Conservation (phyloP, 2,329 filamentous ascomycete genomes). For the Penicillium sp. region DNA sequence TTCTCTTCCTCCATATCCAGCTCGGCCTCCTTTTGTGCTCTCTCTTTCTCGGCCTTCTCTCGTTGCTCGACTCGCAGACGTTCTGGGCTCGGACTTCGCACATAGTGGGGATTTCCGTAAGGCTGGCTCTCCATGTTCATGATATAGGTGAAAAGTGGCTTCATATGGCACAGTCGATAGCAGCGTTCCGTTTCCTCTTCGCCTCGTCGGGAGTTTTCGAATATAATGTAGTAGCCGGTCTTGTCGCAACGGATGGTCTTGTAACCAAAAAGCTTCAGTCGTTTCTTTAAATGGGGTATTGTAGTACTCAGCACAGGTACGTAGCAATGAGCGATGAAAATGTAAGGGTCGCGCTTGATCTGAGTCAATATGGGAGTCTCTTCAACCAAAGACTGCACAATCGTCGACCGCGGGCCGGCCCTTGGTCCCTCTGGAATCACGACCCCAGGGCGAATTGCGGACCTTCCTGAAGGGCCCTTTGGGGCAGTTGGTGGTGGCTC, state of each 20-base stretch:
- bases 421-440: conserved; percentile 42
- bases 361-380: conserved; percentile 63
- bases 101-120: conserved; percentile 63
- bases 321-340: conserved; percentile 81
- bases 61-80: conserved; percentile 48
- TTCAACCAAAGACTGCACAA: conserved; percentile 57
- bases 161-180: conserved; percentile 72
- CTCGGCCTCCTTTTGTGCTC: conserved; percentile 69
- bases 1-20: conserved; percentile 87
- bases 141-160: conserved; percentile 83
- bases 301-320: conserved; percentile 86
- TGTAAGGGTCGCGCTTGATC: conserved; percentile 77
- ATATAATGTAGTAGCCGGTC: conserved; percentile 88
- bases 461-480: conserved; percentile 70
- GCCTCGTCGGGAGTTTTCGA: conserved; percentile 72
- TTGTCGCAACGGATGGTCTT: conserved; percentile 79
- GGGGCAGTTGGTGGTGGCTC: conserved; percentile 80
- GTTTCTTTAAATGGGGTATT: conserved; percentile 83
- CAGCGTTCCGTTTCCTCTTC: conserved; percentile 79
- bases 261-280: conserved; percentile 77
- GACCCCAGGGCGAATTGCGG: conserved; percentile 35
- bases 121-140: conserved; percentile 86
- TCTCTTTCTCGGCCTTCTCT: conserved; percentile 64
- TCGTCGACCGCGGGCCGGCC: conserved; percentile 31
- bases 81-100: conserved; percentile 49